Base-by-base conservation (phyloP, 345 rosid genomes). In the Toxicodendron radicans region DNA sequence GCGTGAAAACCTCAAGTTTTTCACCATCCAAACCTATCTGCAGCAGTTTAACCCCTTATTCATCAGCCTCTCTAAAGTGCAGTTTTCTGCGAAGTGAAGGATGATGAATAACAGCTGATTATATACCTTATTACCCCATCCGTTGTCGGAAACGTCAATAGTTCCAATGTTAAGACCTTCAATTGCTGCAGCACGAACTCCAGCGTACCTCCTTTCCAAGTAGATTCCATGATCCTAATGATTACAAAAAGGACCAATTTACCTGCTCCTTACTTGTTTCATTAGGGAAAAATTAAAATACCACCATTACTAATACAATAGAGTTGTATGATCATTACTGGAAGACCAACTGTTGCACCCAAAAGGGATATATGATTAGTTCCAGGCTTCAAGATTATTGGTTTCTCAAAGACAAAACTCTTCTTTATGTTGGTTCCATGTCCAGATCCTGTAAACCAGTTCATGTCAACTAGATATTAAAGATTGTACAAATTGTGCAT, bases 81-180 rank as follows among this genome's bases (percentile, higher is more conserved):
- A n/a, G 71, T 14, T 7, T 54, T 33, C 1, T 7, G 20, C 35
- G 18, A 57, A 57, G 13, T 54, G 18, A 57, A 57, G 32, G 21
- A 13, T 70, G 13, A 56, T 62, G 23, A 70, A 20, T 13, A 20
- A 12, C 14, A 56, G 24, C 1, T 70, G 35, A 14, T 49, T 68
- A 38, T 38, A 38, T 38, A 86, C 86, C 90, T 83, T 75, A 64
- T 85, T 87, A 11, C 82, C 86, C 88, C 86, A 87, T 21, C 84
- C 86, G 51, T 79, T 81, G 33, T 59, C 4, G 20, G 87, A n/a
- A 27, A 85, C 65, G 67, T 83, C 87, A 18, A 87, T 76, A 2
- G 86, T 85, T 73, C 88, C 88, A 3, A 81, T 75, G 78, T 87
- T 81, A 72, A 87, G 74, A 20, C 88, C 88, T 21, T 79, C 70